These are phyloP conservation scores for Ogataea parapolymorpha DNA, from an alignment of 805 yeast species.

Conservation along the genomic window DNA sequence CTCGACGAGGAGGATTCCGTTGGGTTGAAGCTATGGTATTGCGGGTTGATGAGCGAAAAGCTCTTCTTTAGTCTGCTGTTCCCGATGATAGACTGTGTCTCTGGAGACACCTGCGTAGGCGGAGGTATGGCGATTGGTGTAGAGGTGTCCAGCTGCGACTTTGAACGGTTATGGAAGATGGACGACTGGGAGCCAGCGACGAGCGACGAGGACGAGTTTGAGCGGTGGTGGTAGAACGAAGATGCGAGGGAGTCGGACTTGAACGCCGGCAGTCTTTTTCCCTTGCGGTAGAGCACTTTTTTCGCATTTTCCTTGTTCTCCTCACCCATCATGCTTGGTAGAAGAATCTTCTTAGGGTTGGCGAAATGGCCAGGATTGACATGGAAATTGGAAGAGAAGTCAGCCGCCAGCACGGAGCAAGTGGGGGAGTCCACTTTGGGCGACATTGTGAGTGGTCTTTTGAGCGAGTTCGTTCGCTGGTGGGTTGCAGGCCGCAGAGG, in stretches of 20 bases:
- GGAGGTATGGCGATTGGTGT: constrained; percentile 11
- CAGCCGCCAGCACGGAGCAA: constrained; percentile 35
- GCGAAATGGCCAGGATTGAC: constrained; percentile 22
- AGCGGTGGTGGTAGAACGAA: constrained; percentile 20
- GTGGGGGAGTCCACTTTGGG: constrained; percentile 41
- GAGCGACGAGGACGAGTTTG: constrained; percentile 18
- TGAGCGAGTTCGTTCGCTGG: constrained; percentile 25
- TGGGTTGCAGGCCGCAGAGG: constrained; percentile 12
- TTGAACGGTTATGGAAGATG: constrained; percentile 17
- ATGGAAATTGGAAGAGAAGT: constrained; percentile 37
- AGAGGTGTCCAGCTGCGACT: constrained; percentile 14
- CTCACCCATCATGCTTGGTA: constrained; percentile 21
- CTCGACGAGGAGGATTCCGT: constrained; percentile 17
- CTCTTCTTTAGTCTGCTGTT: constrained; percentile 22
- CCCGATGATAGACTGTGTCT: constrained; percentile 20
- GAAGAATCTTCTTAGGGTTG: constrained; percentile 23
- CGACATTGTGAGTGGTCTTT: constrained; percentile 32
- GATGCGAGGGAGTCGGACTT: constrained; percentile 21
- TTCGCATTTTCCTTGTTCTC: constrained; percentile 19
- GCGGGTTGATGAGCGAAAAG: constrained; percentile 23
- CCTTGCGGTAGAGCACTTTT: constrained; percentile 10
- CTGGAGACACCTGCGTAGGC: constrained; percentile 18
- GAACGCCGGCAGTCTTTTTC: constrained; percentile 17
- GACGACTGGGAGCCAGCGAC: constrained; percentile 6
- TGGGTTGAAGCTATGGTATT: constrained; percentile 17